phyloP scores from a whole-genome alignment of 306 rosid species.

The Rosa persica region DNA sequence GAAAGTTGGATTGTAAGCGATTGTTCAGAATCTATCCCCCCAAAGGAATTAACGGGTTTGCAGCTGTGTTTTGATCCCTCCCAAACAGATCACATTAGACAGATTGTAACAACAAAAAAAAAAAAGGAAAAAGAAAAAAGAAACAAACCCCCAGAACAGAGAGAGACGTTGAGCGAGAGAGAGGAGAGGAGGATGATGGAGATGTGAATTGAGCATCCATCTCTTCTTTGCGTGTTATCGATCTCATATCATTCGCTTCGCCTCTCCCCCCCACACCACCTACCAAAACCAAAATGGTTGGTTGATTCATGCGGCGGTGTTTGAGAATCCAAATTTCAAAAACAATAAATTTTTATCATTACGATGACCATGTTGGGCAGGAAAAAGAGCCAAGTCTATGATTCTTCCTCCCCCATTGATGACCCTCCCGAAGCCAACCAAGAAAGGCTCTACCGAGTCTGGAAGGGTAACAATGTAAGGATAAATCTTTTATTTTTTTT shows the following conservation, averaged over 20 bases:
- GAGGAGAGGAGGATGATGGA: not conserved
- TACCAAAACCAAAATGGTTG: not conserved
- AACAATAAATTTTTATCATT: not conserved
- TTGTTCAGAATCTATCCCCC: too few relatives aligned
- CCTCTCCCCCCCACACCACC: not conserved
- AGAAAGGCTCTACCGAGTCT: slow-evolving; percentile 55
- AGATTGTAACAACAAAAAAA: not conserved
- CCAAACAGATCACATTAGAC: not conserved
- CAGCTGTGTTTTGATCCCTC: not conserved
- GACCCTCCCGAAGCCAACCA: slow-evolving; percentile 25
- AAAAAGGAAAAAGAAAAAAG: not conserved
- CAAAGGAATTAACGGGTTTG: not conserved
- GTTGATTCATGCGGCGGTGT: not conserved
- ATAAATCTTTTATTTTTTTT: not conserved
- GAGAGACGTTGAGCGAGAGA: not conserved
- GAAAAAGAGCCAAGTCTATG: slow-evolving; percentile 23
- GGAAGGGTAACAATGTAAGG: slow-evolving; percentile 81
- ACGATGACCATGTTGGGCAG: slow-evolving; percentile 8
- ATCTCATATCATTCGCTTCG: not conserved
- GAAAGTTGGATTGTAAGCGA: not conserved
- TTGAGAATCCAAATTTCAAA: not conserved
- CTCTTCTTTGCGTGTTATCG: not conserved
- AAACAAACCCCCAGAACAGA: not conserved
- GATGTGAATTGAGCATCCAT: not conserved
- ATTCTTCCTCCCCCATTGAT: slow-evolving; percentile 36